These are phyloP conservation scores for Penicillium daleae DNA, from an alignment of 495 filamentous ascomycete species.

Conservation along the genomic window DNA sequence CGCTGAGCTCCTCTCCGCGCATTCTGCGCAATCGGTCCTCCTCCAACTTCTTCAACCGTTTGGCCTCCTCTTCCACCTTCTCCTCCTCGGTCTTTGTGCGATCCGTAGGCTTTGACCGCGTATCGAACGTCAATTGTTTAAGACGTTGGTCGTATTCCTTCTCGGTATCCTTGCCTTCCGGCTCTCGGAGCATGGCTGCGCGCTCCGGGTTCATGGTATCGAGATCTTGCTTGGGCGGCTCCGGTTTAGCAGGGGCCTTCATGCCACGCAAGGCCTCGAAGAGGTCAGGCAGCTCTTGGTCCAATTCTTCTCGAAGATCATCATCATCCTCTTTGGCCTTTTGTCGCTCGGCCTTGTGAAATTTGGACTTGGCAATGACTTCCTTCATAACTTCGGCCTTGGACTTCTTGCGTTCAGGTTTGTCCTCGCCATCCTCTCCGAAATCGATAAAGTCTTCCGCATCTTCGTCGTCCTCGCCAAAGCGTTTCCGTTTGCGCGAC, in stretches of 20 bases:
- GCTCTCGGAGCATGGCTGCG: constrained; percentile 60
- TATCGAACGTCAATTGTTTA: constrained; percentile 78
- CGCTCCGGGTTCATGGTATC: constrained; percentile 63
- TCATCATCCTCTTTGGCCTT: constrained; percentile 92
- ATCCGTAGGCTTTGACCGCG: constrained; percentile 80
- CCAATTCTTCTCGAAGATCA: constrained; percentile 78
- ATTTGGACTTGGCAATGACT: constrained; percentile 95
- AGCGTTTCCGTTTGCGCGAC: constrained; percentile 64
- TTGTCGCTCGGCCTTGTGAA: constrained; percentile 91
- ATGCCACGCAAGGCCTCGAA: constrained; percentile 68
- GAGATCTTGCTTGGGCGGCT: constrained; percentile 45
- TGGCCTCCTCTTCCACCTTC: constrained; percentile 72
- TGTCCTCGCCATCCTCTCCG: constrained; percentile 51
- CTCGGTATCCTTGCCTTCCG: constrained; percentile 65
- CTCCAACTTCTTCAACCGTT: constrained; percentile 76
- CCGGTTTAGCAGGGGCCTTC: constrained; percentile 45
- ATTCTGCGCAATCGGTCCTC: constrained; percentile 63
- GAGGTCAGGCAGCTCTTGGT: constrained; percentile 78
- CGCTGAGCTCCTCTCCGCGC: constrained; percentile 46
- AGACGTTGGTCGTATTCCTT: constrained; percentile 84
- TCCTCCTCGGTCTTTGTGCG: constrained; percentile 92
- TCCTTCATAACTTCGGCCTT: constrained; percentile 97
- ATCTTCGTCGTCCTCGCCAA: constrained; percentile 38
- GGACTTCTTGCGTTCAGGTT: constrained; percentile 81
- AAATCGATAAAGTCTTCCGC: constrained; percentile 45